phyloP scores from a whole-genome alignment of 73 alveolate genomes.

The Tetrahymena borealis region DNA sequence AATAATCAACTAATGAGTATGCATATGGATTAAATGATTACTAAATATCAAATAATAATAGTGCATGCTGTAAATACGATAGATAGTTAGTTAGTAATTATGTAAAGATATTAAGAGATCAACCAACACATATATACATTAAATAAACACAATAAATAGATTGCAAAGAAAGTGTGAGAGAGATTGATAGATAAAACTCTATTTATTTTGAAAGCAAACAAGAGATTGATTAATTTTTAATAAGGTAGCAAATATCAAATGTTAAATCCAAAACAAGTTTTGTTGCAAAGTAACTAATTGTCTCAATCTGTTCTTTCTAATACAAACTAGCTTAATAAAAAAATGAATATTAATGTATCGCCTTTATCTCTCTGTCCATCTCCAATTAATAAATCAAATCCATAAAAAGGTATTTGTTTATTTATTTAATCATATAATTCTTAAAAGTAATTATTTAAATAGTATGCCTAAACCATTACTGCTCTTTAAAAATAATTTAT shows the following conservation, averaged over 20 bases:
- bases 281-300: not conserved
- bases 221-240: not conserved
- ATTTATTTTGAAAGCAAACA: not conserved
- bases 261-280: not conserved
- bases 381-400: not conserved
- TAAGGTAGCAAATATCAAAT: not conserved
- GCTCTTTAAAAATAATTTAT: too few species aligned
- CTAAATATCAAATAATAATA: too few species aligned
- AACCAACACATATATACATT: too few species aligned
- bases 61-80: too few species aligned
- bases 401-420: not conserved
- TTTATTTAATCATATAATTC: not conserved
- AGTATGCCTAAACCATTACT: not conserved
- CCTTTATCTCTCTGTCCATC: not conserved
- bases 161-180: too few species aligned
- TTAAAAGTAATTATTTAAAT: not conserved
- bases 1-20: too few species aligned
- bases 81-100: too few species aligned
- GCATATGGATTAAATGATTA: too few species aligned
- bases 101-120: too few species aligned
- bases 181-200: not conserved
- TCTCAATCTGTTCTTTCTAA: not conserved
- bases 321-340: not conserved
- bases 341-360: not conserved
- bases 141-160: too few species aligned